These are phyloP conservation scores for Scedosporium aurantiacum DNA, from an alignment of 2,329 filamentous ascomycete species.

Conservation along the genomic window DNA sequence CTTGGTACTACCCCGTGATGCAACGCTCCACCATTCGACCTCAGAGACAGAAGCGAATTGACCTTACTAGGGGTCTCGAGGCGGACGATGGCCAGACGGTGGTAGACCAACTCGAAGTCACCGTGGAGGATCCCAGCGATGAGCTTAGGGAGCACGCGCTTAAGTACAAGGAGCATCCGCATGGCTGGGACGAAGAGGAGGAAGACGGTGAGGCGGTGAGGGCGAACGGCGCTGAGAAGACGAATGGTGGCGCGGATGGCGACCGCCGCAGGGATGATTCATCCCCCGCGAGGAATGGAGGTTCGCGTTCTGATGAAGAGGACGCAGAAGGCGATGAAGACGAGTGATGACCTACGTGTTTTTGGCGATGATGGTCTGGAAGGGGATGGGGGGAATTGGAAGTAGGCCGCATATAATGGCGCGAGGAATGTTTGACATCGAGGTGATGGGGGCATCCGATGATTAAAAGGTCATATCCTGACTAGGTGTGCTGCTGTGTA, in stretches of 20 bases:
- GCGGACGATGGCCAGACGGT: constrained; percentile 38
- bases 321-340: constrained; percentile 20
- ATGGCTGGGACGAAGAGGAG: constrained; percentile 32
- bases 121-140: constrained; percentile 43
- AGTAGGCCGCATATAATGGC: too few species aligned
- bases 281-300: neutral
- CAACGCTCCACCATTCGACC: constrained; percentile 52
- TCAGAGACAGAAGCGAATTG: constrained; percentile 53
- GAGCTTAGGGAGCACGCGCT: constrained; percentile 40
- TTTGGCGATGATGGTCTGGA: neutral
- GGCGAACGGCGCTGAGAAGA: constrained; percentile 14
- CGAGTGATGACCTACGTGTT: constrained; percentile 4
- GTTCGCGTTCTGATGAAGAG: constrained; percentile 13
- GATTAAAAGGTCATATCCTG: neutral
- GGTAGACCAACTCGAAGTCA: constrained; percentile 45
- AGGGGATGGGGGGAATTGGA: too few species aligned
- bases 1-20: constrained; percentile 59
- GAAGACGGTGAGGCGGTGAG: constrained; percentile 22
- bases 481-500: neutral
- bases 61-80: constrained; percentile 34
- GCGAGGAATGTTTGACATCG: neutral
- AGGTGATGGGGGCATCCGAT: neutral
- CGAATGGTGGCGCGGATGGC: constrained; percentile 11
- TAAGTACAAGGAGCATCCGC: constrained; percentile 40
- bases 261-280: neutral